Evolutionary conservation across 2,329 filamentous ascomycete genomes (phyloP).

Genomic region (Colletotrichum noveboracense): DNA sequence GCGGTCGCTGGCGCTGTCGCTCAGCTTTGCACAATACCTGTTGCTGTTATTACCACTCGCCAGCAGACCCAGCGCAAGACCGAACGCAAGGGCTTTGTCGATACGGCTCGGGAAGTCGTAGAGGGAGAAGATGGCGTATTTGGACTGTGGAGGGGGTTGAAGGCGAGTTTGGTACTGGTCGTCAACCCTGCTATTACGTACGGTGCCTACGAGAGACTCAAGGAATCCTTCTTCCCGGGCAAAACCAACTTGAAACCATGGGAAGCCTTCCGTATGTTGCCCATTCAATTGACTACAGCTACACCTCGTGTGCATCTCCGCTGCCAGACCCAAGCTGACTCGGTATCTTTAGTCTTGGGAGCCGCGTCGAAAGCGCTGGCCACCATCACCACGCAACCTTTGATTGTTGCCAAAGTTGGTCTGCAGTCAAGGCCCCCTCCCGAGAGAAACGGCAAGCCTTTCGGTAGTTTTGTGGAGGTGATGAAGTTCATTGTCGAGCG

Average conservation of each 20-base stretch:
- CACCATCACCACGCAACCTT: slow-evolving; percentile 89
- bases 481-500: slow-evolving; percentile 93
- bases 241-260: slow-evolving; percentile 77
- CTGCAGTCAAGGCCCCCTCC: slow-evolving; percentile 92
- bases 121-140: slow-evolving; percentile 87
- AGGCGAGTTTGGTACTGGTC: slow-evolving; percentile 93
- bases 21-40: slow-evolving; percentile 95
- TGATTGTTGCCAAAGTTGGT: slow-evolving; percentile 98
- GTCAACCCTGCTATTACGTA: slow-evolving; percentile 98
- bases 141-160: slow-evolving; percentile 93
- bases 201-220: slow-evolving; percentile 90
- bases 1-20: slow-evolving; percentile 89
- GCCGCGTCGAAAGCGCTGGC: slow-evolving; percentile 92
- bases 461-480: slow-evolving; percentile 91
- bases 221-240: slow-evolving; percentile 77
- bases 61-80: slow-evolving; percentile 90
- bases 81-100: slow-evolving; percentile 85
- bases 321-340: not conserved
- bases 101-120: slow-evolving; percentile 88
- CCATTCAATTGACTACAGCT: not conserved
- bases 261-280: slow-evolving; percentile 86
- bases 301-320: not conserved
- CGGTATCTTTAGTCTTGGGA: slow-evolving; percentile 71
- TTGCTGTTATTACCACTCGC: slow-evolving; percentile 92
- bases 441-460: slow-evolving; percentile 83